Base-by-base conservation (phyloP, 768 basidiomycete genomes). In the Neoboletus magnificus region DNA sequence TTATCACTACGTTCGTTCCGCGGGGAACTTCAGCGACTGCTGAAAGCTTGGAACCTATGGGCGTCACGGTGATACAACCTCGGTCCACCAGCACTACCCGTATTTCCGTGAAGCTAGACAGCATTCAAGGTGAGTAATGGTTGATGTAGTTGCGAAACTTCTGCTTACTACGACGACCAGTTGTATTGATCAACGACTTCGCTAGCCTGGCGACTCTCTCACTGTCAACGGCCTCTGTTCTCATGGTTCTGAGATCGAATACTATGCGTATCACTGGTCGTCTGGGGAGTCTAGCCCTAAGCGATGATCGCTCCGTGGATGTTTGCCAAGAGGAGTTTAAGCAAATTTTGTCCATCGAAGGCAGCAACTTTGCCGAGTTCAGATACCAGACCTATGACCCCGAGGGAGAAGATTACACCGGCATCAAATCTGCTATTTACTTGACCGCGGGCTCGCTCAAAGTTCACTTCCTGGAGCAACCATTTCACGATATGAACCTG, bases 1-100 rank as follows among this genome's bases (percentile, higher is more conserved):
- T 99, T 71, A 95, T 99, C 88, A 88, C 90, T 3, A 98, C 97
- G 0, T 99, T 99, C 71, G 90, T 93, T 11, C 83, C 88, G 10
- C 66, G 45, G 37, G 51, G 60, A 13, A 52, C 56, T 37, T 51
- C 62, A 13, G 44, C 40, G 20, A 53, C 54, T 23, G 40, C 50
- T 7, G 56, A 59, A 41, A 46, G 37, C 48, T 45, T 32, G 18
- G 66, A 64, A 47, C 40, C 59, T 32, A 32, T 18, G 1, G 57
- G 33, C 35, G 39, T 48, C 12, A 37, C 42, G 1, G 48, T 18
- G n/a, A 37, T 8, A 42, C 52, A 35, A 47, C 53, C 57, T 22
- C 60, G 20, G 42, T 49, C 66, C 2, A 45, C 70, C 42, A 81
- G 81, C 44, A 92, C 92, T 69, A 90, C 96, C 29, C 82, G 87